Evolutionary conservation across 345 rosid species (phyloP).

Genomic region (Eucalyptus sideroxylon): DNA sequence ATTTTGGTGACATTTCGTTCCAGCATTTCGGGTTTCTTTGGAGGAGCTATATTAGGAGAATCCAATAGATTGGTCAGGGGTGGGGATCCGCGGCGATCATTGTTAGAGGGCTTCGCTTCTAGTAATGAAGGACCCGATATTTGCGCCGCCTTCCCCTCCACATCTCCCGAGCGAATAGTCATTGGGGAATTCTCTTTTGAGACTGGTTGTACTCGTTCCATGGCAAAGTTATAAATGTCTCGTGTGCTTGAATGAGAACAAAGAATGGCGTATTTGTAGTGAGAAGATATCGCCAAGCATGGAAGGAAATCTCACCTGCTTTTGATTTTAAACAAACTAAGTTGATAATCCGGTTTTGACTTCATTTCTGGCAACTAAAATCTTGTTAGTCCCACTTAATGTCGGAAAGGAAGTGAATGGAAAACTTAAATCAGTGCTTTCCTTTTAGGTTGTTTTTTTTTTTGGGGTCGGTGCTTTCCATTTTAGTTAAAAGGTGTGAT

Average conservation of each 20-base stretch:
- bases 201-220: background rate
- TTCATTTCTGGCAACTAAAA: background rate
- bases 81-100: background rate
- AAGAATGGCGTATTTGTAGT: background rate
- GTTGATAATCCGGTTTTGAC: background rate
- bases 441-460: background rate
- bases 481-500: background rate
- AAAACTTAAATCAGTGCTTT: background rate
- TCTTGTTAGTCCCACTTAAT: background rate
- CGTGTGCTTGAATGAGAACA: background rate
- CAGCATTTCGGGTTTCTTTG: background rate
- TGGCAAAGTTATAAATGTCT: background rate
- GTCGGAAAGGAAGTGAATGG: background rate
- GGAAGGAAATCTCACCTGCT: background rate
- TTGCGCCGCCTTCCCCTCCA: background rate
- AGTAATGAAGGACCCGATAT: background rate
- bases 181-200: background rate
- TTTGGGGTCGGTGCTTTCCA: background rate
- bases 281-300: background rate
- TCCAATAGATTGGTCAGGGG: background rate
- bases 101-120: background rate
- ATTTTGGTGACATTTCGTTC: background rate
- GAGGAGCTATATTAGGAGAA: background rate
- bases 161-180: background rate
- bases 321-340: background rate